Percentiles rank a stretch among this genome's conserved stretches.
Evolutionary conservation across 2,329 filamentous ascomycete genomes (phyloP).

Genomic region (Fusarium nematophilum): DNA sequence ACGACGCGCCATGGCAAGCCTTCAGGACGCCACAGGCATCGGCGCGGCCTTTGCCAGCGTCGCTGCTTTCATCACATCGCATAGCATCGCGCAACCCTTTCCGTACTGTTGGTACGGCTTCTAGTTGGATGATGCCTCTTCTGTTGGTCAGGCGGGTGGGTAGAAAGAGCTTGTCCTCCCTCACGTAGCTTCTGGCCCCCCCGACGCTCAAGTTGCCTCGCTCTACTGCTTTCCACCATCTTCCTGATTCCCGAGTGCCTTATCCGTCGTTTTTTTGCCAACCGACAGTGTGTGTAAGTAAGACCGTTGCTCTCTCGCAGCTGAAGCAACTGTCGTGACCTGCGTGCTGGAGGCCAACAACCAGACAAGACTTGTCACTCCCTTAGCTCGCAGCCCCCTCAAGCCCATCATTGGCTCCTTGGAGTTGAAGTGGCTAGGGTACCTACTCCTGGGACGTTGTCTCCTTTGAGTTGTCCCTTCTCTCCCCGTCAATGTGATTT

Average conservation of each 20-base stretch:
- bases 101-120: constrained; percentile 29
- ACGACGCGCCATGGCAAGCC: constrained; percentile 19
- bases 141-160: constrained; percentile 7
- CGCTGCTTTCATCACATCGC: constrained; percentile 19
- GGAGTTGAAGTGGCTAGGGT: neutral
- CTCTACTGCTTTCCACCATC: neutral
- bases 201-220: neutral
- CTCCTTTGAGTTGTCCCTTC: neutral
- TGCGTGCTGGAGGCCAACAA: too few species aligned
- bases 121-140: constrained; percentile 24
- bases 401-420: neutral
- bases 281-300: neutral
- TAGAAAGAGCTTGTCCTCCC: constrained; percentile 25
- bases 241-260: constrained; percentile 1
- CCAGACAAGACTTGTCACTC: neutral
- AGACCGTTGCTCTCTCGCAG: too few species aligned
- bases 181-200: neutral
- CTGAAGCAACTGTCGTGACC: too few species aligned
- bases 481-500: neutral
- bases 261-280: neutral
- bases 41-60: constrained; percentile 10
- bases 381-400: neutral
- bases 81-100: constrained; percentile 24
- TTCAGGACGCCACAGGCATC: constrained; percentile 27
- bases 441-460: too few species aligned